Base-by-base conservation (phyloP, 164 flowering plant genomes). In the Kalanchoe fedtschenkoi region DNA sequence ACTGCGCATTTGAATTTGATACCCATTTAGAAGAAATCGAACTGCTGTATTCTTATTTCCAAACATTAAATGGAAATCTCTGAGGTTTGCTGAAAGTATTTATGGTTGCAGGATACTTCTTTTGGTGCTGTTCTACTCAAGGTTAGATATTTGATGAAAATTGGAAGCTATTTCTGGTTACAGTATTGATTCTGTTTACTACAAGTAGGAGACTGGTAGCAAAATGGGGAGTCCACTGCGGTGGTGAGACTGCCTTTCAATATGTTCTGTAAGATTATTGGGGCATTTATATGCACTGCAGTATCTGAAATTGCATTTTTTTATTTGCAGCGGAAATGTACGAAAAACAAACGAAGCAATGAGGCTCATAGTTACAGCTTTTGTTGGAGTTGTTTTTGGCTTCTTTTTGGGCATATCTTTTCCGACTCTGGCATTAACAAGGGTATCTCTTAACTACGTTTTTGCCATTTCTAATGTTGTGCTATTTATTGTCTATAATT, bases 401-500 rank as follows among this genome's bases (percentile, higher is more conserved):
- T 80, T 82, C 78, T 77, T 78, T 60, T 51, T 82, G 37, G 87
- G 84, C 33, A 65, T 75, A 64, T 75, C 84, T 17, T 80, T 78
- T 66, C 87, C 88, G 29, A 73, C 78, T 19, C 65, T 76, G 54
- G 71, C 80, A 32, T 62, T 80, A 39, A 69, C 78, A 14, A 77
- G 77, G 85, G 85, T 78, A 46, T 15, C 35, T 17, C 21, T n/a
- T 1, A 5, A 10, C 37, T 35, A 7, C 11, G 17, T 47, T n/a
- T 37, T 5, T n/a, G 38, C 35, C 15, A 33, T 6, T 33, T 30
- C 47, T 43, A 3, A 58, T 29, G 1, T 42, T 24, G 15, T 28
- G 24, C 34, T 39, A 39, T 3, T 41, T 13, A 19, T 47, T 37
- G 22, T 34, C n/a, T 37, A 6, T 28, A 14, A 17, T 58, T 33